Base-by-base conservation (phyloP, 345 rosid genomes). In the Salix viminalis region DNA sequence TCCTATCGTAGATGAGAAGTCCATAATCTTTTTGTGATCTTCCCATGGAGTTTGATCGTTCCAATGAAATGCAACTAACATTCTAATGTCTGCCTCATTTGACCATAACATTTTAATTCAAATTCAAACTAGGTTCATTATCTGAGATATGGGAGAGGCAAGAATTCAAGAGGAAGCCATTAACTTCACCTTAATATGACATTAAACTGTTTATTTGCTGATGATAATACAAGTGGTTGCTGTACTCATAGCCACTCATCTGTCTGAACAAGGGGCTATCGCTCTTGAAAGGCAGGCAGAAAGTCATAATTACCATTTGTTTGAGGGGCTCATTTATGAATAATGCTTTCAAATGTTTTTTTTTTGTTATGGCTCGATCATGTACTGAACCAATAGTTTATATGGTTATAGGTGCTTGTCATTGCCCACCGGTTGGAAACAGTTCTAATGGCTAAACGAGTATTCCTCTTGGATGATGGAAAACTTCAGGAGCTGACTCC, bases 341-440 rank as follows among this genome's bases (percentile, higher is more conserved):
- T 46, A 46, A 46, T 46, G 50, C 50, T 13, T 14, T 46, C 50
- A 46, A 44, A 46, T 46, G 16, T 26, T 18, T 8, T 30, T 15
- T 15, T 26, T 28, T 26, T 64, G 3, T 41, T 12, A 18, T 15
- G 18, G 36, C 41, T 50, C 19, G 9, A 61, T 46, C 56, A 11
- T 58, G 19, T 61, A 52, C 61, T 18, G 64, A 66, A 65, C 74
- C 5, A 7, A 4, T 0, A 18, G 46, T 70, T 52, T 68, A 8
- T 61, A 44, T 69, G 19, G n/a, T 69, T 0, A 26, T 73, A 92
- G 99, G 96, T 93, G n/a, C 78, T 92, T 66, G 90, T 93, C 69
- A 92, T 96, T 66, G 96, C 99, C 42, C 99, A 96, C 83, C 92
- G 96, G 69, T 81, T 92, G 83, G 99, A 96, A 80, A 96, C 98